Base-by-base conservation (phyloP, 2,329 filamentous ascomycete genomes). In the Cytospora piceicola region DNA sequence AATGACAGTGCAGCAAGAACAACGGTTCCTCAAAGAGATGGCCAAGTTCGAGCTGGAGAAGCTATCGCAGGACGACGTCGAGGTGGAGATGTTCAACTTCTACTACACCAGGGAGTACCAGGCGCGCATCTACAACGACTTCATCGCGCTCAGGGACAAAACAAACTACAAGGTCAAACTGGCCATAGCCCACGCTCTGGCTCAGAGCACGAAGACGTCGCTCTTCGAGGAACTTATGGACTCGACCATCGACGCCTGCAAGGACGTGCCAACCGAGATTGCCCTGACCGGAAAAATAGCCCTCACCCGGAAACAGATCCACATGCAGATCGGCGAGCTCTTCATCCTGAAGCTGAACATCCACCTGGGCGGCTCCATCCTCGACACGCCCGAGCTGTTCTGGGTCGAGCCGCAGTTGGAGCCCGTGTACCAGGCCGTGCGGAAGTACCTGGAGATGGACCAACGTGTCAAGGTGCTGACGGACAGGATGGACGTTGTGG, bases 81-180 rank as follows among this genome's bases (percentile, higher is more conserved):
- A 99, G 79, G 92, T 93, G 56, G 95, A 99, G 77, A 93, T 94
- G 74, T 99, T 99, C 84, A 99, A 99, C 77, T 99, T 98, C 77
- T 99, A 99, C 82, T 98, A 99, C 80, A 98, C 95, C 3, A 87
- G 91, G 73, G 94, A 98, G 75, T 99, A 99, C 76, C 96, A 99
- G 79, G 93, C 95, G 27, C 90, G 95, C 60, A 99, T 99, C 77
- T 99, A 99, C 85, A 99, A 99, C 78, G 95, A 99, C 78, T 99
- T 99, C 73, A 99, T 99, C 77, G 95, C 92, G 2, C 79, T 99
- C 67, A 86, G 94, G 58, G 94, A 98, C 73, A 97, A 96, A 79
- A 89, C 89, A 73, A 97, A 96, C 77, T 96, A 98, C 80, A 98
- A 98, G 95, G 96, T 91, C 71, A 98, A 98, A 80, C 83, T 98